Evolutionary conservation across 257 asterid genomes (phyloP).

Genomic region (Echium plantagineum): DNA sequence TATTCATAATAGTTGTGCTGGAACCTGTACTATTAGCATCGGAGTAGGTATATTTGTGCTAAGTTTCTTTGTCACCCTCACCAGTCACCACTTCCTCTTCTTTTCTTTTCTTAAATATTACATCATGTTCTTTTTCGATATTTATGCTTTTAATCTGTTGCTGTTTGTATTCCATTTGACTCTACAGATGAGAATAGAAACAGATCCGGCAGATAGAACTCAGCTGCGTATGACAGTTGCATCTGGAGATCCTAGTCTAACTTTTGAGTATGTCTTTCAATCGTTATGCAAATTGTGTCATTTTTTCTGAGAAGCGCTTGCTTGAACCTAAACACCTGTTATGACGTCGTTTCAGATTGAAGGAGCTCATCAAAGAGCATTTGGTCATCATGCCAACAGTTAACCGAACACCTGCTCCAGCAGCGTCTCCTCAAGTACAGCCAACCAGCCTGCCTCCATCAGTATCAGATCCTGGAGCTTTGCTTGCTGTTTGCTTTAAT

Average conservation of each 20-base stretch:
- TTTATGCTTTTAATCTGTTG: background rate
- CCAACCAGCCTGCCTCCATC: constrained; percentile 39
- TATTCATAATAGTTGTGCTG: background rate
- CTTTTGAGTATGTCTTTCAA: constrained; percentile 57
- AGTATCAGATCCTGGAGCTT: constrained; percentile 59
- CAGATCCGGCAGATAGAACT: constrained; percentile 94
- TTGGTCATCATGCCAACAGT: constrained; percentile 47
- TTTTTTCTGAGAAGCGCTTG: background rate
- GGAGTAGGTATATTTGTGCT: background rate
- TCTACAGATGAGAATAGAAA: constrained; percentile 72
- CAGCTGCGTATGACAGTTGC: constrained; percentile 87
- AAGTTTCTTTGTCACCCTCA: background rate
- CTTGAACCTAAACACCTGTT: background rate
- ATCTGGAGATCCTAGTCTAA: constrained; percentile 74
- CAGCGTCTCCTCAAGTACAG: constrained; percentile 24
- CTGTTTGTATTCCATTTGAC: background rate
- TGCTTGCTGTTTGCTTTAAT: constrained; percentile 71
- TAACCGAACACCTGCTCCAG: constrained; percentile 35
- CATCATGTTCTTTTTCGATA: background rate
- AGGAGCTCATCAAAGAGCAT: constrained; percentile 79
- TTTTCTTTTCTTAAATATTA: no score
- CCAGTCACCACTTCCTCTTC: background rate
- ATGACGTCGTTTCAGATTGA: constrained; percentile 32
- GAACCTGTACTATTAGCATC: background rate
- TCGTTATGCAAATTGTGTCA: background rate